Conservation (phyloP, 768 basidiomycete species). For the Postia placenta region DNA sequence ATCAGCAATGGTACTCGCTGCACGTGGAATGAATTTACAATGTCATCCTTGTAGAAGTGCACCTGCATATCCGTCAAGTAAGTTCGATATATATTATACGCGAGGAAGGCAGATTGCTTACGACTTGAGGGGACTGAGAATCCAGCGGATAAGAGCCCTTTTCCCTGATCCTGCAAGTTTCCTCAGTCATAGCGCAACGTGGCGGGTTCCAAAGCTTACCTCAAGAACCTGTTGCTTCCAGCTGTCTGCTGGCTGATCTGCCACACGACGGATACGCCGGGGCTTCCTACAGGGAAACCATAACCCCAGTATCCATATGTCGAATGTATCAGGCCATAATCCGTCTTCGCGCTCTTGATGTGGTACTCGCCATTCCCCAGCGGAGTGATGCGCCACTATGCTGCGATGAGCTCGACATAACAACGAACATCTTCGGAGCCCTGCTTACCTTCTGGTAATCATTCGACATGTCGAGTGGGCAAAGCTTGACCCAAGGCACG, state of each 20-base stretch:
- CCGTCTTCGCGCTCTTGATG: not conserved
- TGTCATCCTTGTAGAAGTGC: not conserved
- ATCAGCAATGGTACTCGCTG: no score
- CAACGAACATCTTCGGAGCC: not conserved
- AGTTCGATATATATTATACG: not conserved
- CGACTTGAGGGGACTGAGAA: not conserved
- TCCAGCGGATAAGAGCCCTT: not conserved
- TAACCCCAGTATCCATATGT: not conserved
- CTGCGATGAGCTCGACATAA: not conserved
- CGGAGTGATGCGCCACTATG: not conserved
- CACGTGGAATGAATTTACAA: not conserved
- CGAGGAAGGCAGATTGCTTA: not conserved
- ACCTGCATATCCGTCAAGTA: not conserved
- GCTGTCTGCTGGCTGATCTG: not conserved
- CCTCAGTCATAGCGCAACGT: not conserved
- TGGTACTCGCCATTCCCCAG: not conserved
- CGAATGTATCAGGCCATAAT: not conserved
- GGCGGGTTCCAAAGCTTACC: not conserved
- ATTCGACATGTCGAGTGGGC: not conserved
- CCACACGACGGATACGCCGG: not conserved
- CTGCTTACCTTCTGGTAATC: not conserved
- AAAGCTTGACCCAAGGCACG: not conserved
- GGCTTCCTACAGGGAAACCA: not conserved
- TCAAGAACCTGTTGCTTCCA: not conserved
- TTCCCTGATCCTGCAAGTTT: not conserved